Evolutionary conservation across 1,139 yeast species (phyloP).

Genomic region (Hansenula sp.): DNA sequence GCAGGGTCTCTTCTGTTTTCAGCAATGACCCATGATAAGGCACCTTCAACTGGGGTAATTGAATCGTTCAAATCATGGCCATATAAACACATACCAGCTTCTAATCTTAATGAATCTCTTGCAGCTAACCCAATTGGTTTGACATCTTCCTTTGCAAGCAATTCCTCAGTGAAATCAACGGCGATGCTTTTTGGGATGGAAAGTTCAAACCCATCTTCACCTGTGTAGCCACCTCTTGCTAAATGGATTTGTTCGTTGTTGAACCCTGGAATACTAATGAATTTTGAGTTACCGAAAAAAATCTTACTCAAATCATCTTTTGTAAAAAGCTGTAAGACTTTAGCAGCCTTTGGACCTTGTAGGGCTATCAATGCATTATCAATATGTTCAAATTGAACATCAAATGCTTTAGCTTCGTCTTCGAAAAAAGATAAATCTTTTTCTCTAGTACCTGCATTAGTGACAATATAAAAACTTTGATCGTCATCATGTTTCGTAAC

Average conservation of each 20-base stretch:
- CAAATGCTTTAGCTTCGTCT: constrained; percentile 42
- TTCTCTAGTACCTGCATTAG: constrained; percentile 93
- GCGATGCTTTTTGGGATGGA: constrained; percentile 70
- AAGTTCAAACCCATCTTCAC: constrained; percentile 96
- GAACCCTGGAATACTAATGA: constrained; percentile 38
- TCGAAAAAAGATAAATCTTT: constrained; percentile 69
- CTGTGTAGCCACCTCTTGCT: constrained; percentile 96
- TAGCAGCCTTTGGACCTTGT: constrained; percentile 85
- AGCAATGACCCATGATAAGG: constrained; percentile 85
- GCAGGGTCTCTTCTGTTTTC: constrained; percentile 59
- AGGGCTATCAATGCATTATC: constrained; percentile 81
- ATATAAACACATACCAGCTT: constrained; percentile 97
- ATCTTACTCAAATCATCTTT: constrained; percentile 53
- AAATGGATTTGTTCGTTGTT: constrained; percentile 50
- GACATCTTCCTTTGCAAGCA: constrained; percentile 56
- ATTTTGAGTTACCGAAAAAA: constrained; percentile 71
- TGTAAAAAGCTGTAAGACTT: constrained; percentile 62
- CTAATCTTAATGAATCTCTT: constrained; percentile 88
- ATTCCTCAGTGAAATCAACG: constrained; percentile 54
- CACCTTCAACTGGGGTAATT: constrained; percentile 87
- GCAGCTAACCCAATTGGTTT: constrained; percentile 95
- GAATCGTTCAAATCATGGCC: constrained; percentile 85
- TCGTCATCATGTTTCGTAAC: constrained; percentile 81
- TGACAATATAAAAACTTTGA: constrained; percentile 75
- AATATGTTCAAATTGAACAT: constrained; percentile 58